Conservation (phyloP, 768 basidiomycete species). For the Clitopilus passeckerianus region DNA sequence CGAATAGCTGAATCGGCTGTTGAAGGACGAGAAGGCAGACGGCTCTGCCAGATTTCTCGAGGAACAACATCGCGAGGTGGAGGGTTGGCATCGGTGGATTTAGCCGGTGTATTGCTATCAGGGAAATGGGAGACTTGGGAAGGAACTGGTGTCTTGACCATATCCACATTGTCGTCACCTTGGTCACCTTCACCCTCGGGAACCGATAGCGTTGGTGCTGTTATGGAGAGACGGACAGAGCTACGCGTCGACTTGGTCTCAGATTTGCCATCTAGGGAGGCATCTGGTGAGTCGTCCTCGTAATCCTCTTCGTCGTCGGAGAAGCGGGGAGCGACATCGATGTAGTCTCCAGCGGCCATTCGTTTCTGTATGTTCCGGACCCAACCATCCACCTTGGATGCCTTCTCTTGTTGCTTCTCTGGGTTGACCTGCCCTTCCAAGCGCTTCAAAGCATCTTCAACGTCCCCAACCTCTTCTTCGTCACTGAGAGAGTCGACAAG, state of each 20-base stretch:
- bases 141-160: conserved; percentile 27
- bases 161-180: conserved; percentile 4
- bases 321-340: conserved; percentile 55
- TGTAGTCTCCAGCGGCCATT: conserved; percentile 59
- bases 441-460: conserved; percentile 73
- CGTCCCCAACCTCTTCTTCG: conserved; percentile 73
- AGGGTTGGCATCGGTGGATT: conserved; percentile 39
- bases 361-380: conserved; percentile 67
- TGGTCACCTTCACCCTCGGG: conserved; percentile 2
- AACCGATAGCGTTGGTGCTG: conserved; percentile 5
- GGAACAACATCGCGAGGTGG: conserved; percentile 60
- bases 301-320: conserved; percentile 28
- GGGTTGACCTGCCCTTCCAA: conserved; percentile 86
- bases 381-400: conserved; percentile 79
- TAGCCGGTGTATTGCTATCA: conserved; percentile 24
- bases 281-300: conserved; percentile 11
- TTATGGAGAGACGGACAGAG: conserved; percentile 5
- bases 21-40: conserved; percentile 33
- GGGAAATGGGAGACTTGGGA: conserved; percentile 23
- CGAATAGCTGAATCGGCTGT: conserved; percentile 11
- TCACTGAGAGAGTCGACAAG: conserved; percentile 71
- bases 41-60: conserved; percentile 58
- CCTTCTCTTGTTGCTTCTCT: conserved; percentile 63
- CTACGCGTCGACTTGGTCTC: conserved; percentile 4
- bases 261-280: not conserved